These are phyloP conservation scores for Debaryomycetaceae sp. DNA, from an alignment of 1,139 yeast species.

Conservation along the genomic window DNA sequence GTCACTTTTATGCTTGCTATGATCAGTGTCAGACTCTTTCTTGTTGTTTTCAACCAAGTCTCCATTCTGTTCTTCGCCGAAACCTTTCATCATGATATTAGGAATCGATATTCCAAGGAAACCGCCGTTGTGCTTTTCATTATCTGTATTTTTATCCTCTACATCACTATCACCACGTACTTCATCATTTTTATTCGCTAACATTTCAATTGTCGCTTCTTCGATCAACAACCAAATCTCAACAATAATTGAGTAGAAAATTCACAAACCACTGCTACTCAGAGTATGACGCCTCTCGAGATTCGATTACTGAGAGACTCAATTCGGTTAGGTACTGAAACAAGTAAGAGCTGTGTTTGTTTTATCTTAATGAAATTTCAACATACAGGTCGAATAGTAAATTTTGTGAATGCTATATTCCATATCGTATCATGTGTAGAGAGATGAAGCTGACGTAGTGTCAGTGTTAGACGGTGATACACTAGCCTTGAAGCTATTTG, in stretches of 20 bases:
- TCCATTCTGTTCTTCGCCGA: neutral
- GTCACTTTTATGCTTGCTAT: neutral
- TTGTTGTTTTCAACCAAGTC: neutral
- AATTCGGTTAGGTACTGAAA: neutral
- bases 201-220: neutral
- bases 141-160: neutral
- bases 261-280: no score
- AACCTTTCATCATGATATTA: no score
- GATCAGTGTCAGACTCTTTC: neutral
- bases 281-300: no score
- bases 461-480: no score
- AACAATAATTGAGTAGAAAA: no score
- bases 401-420: neutral
- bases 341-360: neutral
- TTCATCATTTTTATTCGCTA: neutral
- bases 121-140: neutral
- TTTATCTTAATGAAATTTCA: neutral
- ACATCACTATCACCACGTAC: neutral
- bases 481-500: no score
- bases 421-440: neutral
- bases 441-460: no score
- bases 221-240: no score
- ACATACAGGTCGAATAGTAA: neutral
- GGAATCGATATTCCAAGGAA: neutral
- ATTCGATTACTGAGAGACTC: no score